Evolutionary conservation across 2,329 filamentous ascomycete genomes (phyloP).

Genomic region (Pseudogymnoascus sp.): DNA sequence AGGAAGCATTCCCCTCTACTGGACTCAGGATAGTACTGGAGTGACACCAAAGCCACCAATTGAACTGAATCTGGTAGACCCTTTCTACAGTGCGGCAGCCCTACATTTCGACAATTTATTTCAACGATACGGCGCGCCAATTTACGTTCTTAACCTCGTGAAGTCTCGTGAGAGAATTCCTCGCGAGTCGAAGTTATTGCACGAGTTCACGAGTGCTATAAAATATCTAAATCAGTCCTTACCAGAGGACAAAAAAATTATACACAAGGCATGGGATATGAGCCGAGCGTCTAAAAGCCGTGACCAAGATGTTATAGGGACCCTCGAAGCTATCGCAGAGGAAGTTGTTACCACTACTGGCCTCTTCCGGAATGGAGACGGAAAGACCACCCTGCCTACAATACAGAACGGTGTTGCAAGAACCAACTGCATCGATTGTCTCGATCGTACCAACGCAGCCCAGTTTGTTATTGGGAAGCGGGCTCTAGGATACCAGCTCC

Average conservation of each 20-base stretch:
- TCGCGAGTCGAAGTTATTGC: slow-evolving; percentile 80
- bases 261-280: slow-evolving; percentile 98
- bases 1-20: slow-evolving; percentile 92
- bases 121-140: slow-evolving; percentile 80
- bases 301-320: slow-evolving; percentile 89
- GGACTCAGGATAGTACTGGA: slow-evolving; percentile 93
- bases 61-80: slow-evolving; percentile 88
- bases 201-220: slow-evolving; percentile 80
- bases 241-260: slow-evolving; percentile 73
- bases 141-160: slow-evolving; percentile 88
- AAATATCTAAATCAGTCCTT: slow-evolving; percentile 92
- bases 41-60: slow-evolving; percentile 96
- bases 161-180: slow-evolving; percentile 82
- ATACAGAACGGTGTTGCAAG: slow-evolving; percentile 88
- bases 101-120: slow-evolving; percentile 95
- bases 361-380: slow-evolving; percentile 90
- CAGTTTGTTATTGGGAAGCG: slow-evolving; percentile 97
- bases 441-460: slow-evolving; percentile 93
- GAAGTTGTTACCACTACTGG: slow-evolving; percentile 78
- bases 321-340: slow-evolving; percentile 80
- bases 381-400: slow-evolving; percentile 52
- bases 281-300: slow-evolving; percentile 86
- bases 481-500: slow-evolving; percentile 83
- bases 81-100: slow-evolving; percentile 88
- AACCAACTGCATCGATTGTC: slow-evolving; percentile 96